Evolutionary conservation across 352 stramenopile genomes (phyloP), one percentile per base, ranked within the genome.

Genomic region (Peronospora destructor): DNA sequence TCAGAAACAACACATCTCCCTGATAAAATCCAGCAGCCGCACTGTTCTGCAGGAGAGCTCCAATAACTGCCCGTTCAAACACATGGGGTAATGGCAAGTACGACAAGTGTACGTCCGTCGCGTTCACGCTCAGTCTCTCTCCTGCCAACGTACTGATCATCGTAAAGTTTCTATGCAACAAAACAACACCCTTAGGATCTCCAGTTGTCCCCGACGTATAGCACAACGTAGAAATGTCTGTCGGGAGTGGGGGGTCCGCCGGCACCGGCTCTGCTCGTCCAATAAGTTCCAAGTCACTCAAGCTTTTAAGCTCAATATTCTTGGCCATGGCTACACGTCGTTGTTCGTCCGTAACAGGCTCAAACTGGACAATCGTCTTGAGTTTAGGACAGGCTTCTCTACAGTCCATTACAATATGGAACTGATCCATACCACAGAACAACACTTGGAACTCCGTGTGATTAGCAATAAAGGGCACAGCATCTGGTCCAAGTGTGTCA

Each of bases 1-100:
- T 83, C 3, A 99, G 56, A 13, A 89, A 73, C 28, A 84, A 42
- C 13, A 96, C 82, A 56, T 97, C 85, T 16, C 94, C 95, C 16
- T 93, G 82, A 58, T 76, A 86, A 42, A 84, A 86, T 0, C 72
- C 40, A 78, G 80, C 29, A 68, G 81, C 26, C 56, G 90, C 59
- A 78, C 94, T 42, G 64, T 86, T 53, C 57, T 75, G 66, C 88
- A 92, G 12, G 71, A 98, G 75, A 6, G 78, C 74, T 12, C 71
- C 80, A 10, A 95, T 85, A 14, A 98, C 78, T 6, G 85, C 73
- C 10, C 95, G 77, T 71, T 99, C 96, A 56, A 98, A 98, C 42
- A 98, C 95, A 68, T 99, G 96, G 1, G 95, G 81, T 37, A 99
- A 61, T 9, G 95, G 96, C 50, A 99, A 71, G 66, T 98, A 99